These are phyloP conservation scores for Mercurialis annua DNA, from an alignment of 345 rosid species.

Conservation along the genomic window DNA sequence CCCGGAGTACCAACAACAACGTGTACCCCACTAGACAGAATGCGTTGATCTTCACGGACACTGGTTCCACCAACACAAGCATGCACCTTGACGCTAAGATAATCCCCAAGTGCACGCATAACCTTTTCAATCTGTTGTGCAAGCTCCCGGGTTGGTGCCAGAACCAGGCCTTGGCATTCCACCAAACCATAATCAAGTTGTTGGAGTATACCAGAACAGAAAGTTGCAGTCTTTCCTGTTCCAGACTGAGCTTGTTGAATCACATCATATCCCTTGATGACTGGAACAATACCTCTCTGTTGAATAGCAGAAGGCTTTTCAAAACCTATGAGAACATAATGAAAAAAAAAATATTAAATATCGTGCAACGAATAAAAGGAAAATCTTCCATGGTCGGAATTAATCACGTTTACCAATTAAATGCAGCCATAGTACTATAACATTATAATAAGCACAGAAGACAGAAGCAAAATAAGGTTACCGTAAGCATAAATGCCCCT, in stretches of 20 bases:
- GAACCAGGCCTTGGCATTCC: slow-evolving; percentile 81
- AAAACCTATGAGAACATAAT: slow-evolving; percentile 28
- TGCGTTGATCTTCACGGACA: slow-evolving; percentile 91
- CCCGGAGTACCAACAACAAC: slow-evolving; percentile 98
- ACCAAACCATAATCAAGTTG: slow-evolving; percentile 65
- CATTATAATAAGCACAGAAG: not conserved
- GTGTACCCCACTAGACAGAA: slow-evolving; percentile 86
- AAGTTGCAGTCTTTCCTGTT: slow-evolving; percentile 92
- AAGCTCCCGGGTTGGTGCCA: slow-evolving; percentile 90
- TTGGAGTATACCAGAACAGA: slow-evolving; percentile 87
- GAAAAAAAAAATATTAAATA: not conserved
- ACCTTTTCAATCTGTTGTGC: slow-evolving; percentile 97
- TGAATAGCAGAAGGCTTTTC: slow-evolving; percentile 99
- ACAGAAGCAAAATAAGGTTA: slow-evolving; percentile 14
- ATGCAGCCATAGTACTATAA: no score
- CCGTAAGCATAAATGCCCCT: slow-evolving; percentile 96
- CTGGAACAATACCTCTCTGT: slow-evolving; percentile 90
- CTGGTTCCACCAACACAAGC: slow-evolving; percentile 98
- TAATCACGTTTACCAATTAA: not conserved
- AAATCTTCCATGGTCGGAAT: no score
- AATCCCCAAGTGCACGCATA: slow-evolving; percentile 93
- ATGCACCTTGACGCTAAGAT: slow-evolving; percentile 84
- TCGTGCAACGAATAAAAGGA: no score
- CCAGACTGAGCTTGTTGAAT: slow-evolving; percentile 97
- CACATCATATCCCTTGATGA: slow-evolving; percentile 87